These are phyloP conservation scores for Perkinsela sp. DNA, from an alignment of 208 protist species.

Conservation along the genomic window DNA sequence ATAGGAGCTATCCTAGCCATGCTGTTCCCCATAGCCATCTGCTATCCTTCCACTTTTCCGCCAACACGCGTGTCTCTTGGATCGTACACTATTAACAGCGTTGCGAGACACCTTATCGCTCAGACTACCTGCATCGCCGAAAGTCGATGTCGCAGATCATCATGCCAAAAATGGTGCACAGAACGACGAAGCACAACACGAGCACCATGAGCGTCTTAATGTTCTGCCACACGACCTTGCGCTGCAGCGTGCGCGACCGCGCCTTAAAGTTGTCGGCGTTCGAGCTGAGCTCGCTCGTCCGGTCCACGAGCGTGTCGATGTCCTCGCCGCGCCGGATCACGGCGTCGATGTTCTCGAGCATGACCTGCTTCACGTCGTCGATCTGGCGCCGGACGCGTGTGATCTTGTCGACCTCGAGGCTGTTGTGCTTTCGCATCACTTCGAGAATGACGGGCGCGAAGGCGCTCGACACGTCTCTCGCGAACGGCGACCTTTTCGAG, in stretches of 20 bases:
- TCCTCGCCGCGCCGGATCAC: slow-evolving; percentile 38
- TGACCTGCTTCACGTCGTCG: slow-evolving; percentile 31
- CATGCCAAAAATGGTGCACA: slow-evolving; percentile 24
- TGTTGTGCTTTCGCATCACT: slow-evolving; percentile 16
- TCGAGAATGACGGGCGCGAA: slow-evolving; percentile 15
- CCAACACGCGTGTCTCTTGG: too few relatives aligned
- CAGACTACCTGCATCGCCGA: slow-evolving; percentile 28
- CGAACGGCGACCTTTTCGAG: too few relatives aligned
- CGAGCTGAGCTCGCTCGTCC: slow-evolving; percentile 22
- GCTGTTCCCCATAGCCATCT: too few relatives aligned
- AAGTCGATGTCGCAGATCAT: slow-evolving; percentile 26
- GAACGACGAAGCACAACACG: slow-evolving; percentile 14
- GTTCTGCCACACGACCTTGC: slow-evolving; percentile 22
- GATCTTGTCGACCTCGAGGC: slow-evolving; percentile 28
- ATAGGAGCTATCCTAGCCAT: too few relatives aligned
- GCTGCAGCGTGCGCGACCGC: slow-evolving; percentile 15
- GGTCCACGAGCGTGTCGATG: slow-evolving; percentile 43
- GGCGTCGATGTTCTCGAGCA: slow-evolving; percentile 44
- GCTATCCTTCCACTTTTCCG: too few relatives aligned
- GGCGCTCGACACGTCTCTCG: too few relatives aligned
- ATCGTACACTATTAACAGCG: too few relatives aligned
- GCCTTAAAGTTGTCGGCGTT: slow-evolving; percentile 29
- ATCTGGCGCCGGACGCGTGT: slow-evolving; percentile 28
- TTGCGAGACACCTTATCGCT: too few relatives aligned
- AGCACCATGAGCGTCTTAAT: slow-evolving; percentile 24